Evolutionary conservation across 495 filamentous ascomycete genomes (phyloP).

Genomic region (Hypoxylon intermedium): DNA sequence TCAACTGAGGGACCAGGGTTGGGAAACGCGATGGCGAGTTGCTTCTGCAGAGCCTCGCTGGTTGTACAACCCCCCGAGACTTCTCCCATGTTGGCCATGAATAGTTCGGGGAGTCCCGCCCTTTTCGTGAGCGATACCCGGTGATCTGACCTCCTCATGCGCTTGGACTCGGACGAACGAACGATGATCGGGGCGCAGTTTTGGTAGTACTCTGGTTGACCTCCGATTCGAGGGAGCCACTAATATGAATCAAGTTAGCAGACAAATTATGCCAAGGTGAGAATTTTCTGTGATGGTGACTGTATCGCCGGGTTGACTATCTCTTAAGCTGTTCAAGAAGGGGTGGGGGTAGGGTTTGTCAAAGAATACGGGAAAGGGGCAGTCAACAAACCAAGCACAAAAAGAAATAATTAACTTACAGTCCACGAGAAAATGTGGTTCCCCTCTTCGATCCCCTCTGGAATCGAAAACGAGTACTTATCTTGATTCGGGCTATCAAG

Average conservation of each 20-base stretch:
- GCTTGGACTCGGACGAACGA: slow-evolving; percentile 26
- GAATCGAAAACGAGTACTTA: slow-evolving; percentile 64
- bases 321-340: no score
- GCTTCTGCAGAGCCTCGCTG: slow-evolving; percentile 53
- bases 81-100: slow-evolving; percentile 32
- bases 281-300: no score
- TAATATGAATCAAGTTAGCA: slow-evolving; percentile 18
- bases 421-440: slow-evolving; percentile 78
- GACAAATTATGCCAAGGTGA: neutral
- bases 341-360: neutral
- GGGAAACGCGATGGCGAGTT: slow-evolving; percentile 38
- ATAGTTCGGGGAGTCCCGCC: slow-evolving; percentile 20
- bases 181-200: slow-evolving; percentile 81
- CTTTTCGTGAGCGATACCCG: slow-evolving; percentile 8
- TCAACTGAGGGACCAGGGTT: slow-evolving; percentile 35
- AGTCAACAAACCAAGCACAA: neutral
- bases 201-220: slow-evolving; percentile 70
- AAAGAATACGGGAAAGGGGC: neutral
- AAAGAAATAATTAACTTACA: slow-evolving; percentile 10
- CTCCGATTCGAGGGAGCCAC: slow-evolving; percentile 36
- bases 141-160: slow-evolving; percentile 2
- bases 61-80: slow-evolving; percentile 28
- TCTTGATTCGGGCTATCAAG: slow-evolving; percentile 38
- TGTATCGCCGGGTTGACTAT: no score
- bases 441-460: slow-evolving; percentile 58